Evolutionary conservation across 2,329 filamentous ascomycete genomes (phyloP).

Genomic region (Penicillium sp.): DNA sequence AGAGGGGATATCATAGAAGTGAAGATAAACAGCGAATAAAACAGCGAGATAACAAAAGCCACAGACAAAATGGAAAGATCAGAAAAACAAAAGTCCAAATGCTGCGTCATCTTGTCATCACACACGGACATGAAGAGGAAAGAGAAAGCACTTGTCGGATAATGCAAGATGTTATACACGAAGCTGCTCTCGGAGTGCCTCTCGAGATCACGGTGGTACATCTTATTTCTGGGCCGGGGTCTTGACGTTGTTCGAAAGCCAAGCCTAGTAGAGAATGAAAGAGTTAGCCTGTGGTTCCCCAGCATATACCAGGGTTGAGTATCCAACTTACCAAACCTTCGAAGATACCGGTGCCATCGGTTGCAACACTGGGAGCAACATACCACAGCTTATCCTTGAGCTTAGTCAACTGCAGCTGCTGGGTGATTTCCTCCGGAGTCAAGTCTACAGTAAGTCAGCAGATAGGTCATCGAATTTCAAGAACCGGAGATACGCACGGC

Average conservation of each 20-base stretch:
- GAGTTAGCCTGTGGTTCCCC: background rate
- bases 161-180: conserved; percentile 36
- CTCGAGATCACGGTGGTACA: conserved; percentile 20
- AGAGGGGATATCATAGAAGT: conserved; percentile 45
- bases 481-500: conserved; percentile 53
- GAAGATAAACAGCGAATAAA: conserved; percentile 25
- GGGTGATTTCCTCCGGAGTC: conserved; percentile 74
- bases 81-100: conserved; percentile 32
- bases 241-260: conserved; percentile 83
- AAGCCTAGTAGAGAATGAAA: conserved; percentile 48
- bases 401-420: conserved; percentile 69
- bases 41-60: conserved; percentile 19
- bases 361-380: conserved; percentile 78
- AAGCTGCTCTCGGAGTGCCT: conserved; percentile 21
- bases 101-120: conserved; percentile 44
- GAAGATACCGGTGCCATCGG: conserved; percentile 73
- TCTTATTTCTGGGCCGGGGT: conserved; percentile 43
- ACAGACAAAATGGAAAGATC: conserved; percentile 20
- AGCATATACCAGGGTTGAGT: background rate
- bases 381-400: conserved; percentile 83
- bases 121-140: conserved; percentile 37
- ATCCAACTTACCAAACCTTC: conserved; percentile 63
- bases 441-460: conserved; percentile 54
- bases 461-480: background rate
- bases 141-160: conserved; percentile 24